Evolutionary conservation across 1,284 basidiomycete species (phyloP), one percentile per base, ranked within the genome.

Genomic region (Volvariella surrecta): DNA sequence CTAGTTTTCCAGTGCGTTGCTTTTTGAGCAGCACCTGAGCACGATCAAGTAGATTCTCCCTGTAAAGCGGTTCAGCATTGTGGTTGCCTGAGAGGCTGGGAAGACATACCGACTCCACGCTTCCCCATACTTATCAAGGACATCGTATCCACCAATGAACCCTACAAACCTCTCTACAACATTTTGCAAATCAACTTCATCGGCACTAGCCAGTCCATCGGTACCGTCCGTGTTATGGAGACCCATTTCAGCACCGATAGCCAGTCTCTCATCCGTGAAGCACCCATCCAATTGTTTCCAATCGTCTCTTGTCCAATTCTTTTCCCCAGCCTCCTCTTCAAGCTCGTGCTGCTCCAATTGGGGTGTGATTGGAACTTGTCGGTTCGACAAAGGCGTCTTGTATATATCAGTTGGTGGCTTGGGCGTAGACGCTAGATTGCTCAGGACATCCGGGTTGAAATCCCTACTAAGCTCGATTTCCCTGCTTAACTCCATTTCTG

Each of bases 241-340:
- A 18, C 61, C 61, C 16, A 54, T 44, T 6, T 54, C 50, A 20
- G 57, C 58, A 1, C 66, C 74, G 21, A 73, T 51, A 4, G 67
- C 64, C 18, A 81, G 58, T 15, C 81, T 65, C 58, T 82, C 79
- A 44, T 84, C 79, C 4, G 79, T 79, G 50, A 89, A 80, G 55
- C 86, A 90, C 19, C 73, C 74, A 57, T 88, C 83, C 22, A 90
- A 67, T 31, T 70, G 58, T 57, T 81, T 85, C 80, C 82, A 88
- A 45, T 82, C 78, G 20, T 77, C 73, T 56, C 83, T 86, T 4
- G 71, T 70, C 81, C 83, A 88, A 31, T 61, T 65, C 11, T 63
- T 54, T 35, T 54, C 50, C 18, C 49, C 58, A 50, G 35, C 40
- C 55, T 39, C 38, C 20, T 18, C 38, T 2, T 19, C 24, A 37